phyloP scores from a whole-genome alignment of 2,329 filamentous ascomycete species.

The Fusarium haematococcum region DNA sequence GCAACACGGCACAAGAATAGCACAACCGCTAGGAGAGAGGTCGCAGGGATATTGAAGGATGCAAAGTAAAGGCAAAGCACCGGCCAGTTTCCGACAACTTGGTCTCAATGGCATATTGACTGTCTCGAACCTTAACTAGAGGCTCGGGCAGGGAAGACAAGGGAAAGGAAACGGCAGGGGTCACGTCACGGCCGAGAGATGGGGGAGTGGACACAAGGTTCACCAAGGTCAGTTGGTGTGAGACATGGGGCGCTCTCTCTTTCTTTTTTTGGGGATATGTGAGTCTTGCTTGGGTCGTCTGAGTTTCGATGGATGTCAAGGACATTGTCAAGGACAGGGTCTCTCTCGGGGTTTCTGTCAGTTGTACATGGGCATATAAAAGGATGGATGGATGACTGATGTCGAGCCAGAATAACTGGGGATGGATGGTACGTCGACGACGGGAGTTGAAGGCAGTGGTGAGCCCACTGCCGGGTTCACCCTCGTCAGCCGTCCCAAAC shows the following conservation, averaged over 20 bases:
- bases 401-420: neutral
- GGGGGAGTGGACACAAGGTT: slow-evolving; percentile 5
- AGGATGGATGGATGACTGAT: neutral
- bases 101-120: neutral
- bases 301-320: neutral
- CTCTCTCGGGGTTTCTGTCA: neutral
- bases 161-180: neutral
- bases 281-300: neutral
- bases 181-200: slow-evolving; percentile 12
- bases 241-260: slow-evolving; percentile 3
- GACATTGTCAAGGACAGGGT: slow-evolving; percentile 1
- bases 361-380: neutral
- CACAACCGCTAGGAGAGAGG: neutral
- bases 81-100: neutral
- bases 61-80: neutral
- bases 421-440: neutral
- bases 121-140: slow-evolving; percentile 11
- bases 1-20: neutral
- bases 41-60: neutral
- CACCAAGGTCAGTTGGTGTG: neutral
- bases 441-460: neutral
- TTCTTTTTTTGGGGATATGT: neutral
- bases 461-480: slow-evolving; percentile 16
- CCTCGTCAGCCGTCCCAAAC: slow-evolving; percentile 3
- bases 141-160: neutral